Percentiles rank a stretch among this genome's conserved stretches.
Conservation (phyloP, 2,329 filamentous ascomycete genomes). For the Fusarium circinatum region DNA sequence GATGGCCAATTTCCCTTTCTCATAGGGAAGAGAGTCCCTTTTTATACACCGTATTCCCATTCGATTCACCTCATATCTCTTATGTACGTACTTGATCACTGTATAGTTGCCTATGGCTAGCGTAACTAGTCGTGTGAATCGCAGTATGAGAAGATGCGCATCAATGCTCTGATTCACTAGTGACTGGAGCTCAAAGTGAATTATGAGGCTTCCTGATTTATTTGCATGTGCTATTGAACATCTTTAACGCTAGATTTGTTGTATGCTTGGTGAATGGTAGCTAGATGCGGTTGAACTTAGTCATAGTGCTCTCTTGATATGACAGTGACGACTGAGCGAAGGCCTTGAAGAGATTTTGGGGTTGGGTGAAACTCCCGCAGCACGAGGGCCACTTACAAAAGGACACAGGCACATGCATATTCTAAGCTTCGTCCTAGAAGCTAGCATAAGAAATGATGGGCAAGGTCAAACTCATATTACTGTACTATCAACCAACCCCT, state of each 20-base stretch:
- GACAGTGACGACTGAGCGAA: neutral
- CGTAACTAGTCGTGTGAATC: neutral
- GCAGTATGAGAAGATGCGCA: neutral
- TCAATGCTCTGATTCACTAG: neutral
- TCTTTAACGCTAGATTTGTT: neutral
- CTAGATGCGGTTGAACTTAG: neutral
- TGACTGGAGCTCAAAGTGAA: neutral
- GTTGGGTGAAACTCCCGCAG: neutral
- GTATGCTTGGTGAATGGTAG: neutral
- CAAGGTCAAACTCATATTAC: neutral
- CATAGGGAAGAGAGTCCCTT: no score
- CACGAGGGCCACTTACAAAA: neutral
- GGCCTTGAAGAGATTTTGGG: neutral
- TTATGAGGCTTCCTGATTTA: neutral
- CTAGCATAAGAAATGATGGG: neutral
- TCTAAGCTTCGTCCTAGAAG: neutral
- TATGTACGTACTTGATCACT: neutral
- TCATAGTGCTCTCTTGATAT: neutral
- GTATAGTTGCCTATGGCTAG: neutral
- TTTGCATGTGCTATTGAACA: neutral
- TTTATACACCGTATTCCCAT: neutral
- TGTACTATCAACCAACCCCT: neutral
- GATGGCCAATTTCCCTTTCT: no score
- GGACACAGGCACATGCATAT: no score
- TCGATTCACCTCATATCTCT: neutral